Conservation (phyloP, 192 early-diverging fungal species). For the Coemansia sp. region DNA sequence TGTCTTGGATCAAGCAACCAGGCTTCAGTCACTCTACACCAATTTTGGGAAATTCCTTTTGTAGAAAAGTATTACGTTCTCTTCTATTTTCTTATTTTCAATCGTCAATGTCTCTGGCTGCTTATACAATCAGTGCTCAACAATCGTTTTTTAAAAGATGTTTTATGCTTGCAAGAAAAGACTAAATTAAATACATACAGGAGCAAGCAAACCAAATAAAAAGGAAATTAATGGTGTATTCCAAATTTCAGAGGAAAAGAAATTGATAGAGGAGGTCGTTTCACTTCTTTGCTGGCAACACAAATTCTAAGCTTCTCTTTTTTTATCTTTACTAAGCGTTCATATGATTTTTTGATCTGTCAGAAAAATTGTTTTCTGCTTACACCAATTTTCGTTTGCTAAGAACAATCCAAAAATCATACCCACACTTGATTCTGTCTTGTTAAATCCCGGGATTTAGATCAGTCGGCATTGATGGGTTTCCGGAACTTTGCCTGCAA, state of each 20-base stretch:
- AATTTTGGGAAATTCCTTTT: background rate
- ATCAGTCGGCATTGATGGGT: conserved; percentile 46
- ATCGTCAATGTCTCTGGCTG: background rate
- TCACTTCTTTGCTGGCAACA: background rate
- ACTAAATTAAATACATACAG: conserved; percentile 6
- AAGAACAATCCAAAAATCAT: background rate
- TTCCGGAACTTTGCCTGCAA: conserved; percentile 96
- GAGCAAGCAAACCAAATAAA: background rate
- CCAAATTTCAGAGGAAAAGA: background rate
- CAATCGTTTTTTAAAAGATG: background rate
- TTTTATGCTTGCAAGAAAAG: background rate
- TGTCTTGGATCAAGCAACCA: background rate
- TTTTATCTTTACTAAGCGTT: background rate
- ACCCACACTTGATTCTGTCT: background rate
- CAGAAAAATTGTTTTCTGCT: background rate
- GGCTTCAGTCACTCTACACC: background rate
- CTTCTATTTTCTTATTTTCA: background rate
- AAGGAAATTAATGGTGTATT: conserved; percentile 4
- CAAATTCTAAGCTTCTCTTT: background rate
- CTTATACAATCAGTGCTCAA: background rate
- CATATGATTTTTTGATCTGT: background rate
- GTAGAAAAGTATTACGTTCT: background rate
- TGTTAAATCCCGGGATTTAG: background rate
- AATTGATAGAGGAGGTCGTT: background rate
- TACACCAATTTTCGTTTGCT: background rate